A percentile compares a stretch with the other conserved stretches of the same genome.
phyloP scores from a whole-genome alignment of 768 basidiomycete species.

The Boletus sp. region DNA sequence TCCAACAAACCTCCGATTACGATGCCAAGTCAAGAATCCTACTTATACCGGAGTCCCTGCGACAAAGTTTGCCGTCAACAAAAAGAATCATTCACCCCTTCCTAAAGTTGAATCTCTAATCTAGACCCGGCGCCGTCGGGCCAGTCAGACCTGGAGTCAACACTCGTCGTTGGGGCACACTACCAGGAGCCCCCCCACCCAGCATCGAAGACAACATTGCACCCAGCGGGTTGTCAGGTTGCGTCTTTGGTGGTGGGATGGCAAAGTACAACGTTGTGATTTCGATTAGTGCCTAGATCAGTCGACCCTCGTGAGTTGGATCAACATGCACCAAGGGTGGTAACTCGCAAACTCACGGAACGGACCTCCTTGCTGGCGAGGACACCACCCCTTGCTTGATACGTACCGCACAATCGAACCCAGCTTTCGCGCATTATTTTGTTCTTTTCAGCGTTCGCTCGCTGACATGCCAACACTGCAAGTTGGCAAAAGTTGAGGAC shows the following conservation, averaged over 20 bases:
- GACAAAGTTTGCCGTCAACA: constrained; percentile 7
- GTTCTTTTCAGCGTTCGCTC: constrained; percentile 76
- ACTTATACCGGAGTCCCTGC: constrained; percentile 6
- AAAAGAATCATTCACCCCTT: constrained; percentile 4
- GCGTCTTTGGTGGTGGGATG: constrained; percentile 71
- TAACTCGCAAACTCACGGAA: constrained; percentile 44
- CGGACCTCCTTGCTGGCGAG: constrained; percentile 60
- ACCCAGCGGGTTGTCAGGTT: constrained; percentile 76
- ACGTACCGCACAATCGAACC: constrained; percentile 81
- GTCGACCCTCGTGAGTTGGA: neutral
- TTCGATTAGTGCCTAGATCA: constrained; percentile 57
- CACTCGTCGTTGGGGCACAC: constrained; percentile 26
- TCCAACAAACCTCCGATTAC: constrained; percentile 7
- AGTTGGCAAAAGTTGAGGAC: constrained; percentile 89
- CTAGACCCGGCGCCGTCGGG: constrained; percentile 27
- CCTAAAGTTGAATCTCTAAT: constrained; percentile 15
- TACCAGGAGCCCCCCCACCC: constrained; percentile 55
- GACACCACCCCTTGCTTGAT: constrained; percentile 67
- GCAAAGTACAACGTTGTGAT: constrained; percentile 80
- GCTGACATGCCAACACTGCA: constrained; percentile 83
- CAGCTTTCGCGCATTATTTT: constrained; percentile 76
- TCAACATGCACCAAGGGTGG: neutral
- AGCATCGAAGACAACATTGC: constrained; percentile 89
- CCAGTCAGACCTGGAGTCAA: constrained; percentile 25
- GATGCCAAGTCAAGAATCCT: constrained; percentile 1